A percentile compares a stretch with the other conserved stretches of the same genome.
These are phyloP conservation scores for Coemansia furcata DNA, from an alignment of 192 early-diverging fungal genomes.

Conservation along the genomic window DNA sequence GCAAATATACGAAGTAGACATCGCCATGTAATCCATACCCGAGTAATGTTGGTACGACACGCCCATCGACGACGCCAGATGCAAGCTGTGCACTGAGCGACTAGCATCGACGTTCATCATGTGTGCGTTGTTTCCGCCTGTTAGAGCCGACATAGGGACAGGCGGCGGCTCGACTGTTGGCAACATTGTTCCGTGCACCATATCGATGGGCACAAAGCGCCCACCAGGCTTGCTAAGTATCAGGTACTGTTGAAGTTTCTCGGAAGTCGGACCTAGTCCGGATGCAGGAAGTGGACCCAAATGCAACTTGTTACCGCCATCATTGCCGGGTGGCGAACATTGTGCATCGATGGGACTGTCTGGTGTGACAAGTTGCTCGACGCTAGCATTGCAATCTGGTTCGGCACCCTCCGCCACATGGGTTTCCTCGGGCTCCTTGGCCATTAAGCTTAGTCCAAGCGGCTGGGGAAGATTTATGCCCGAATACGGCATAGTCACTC, in stretches of 20 bases:
- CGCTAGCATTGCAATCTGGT: not conserved
- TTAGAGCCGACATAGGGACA: slow-evolving; percentile 12
- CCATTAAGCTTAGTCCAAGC: slow-evolving; percentile 11
- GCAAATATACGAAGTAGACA: slow-evolving; percentile 25
- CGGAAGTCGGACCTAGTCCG: not conserved
- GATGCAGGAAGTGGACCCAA: not conserved
- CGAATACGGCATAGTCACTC: slow-evolving; percentile 2
- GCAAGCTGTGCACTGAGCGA: slow-evolving; percentile 22
- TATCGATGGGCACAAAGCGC: slow-evolving; percentile 54
- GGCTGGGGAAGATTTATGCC: slow-evolving; percentile 29
- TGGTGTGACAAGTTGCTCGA: not conserved
- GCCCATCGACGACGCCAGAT: slow-evolving; percentile 15
- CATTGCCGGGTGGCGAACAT: not conserved
- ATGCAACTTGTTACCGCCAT: not conserved
- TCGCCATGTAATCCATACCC: slow-evolving; percentile 14
- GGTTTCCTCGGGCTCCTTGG: not conserved
- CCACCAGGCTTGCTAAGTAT: slow-evolving; percentile 52
- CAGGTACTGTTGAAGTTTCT: slow-evolving; percentile 29
- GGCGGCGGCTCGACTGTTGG: slow-evolving; percentile 39
- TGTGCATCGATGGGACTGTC: not conserved
- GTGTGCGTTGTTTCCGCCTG: slow-evolving; percentile 44
- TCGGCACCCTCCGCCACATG: not conserved
- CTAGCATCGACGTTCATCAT: slow-evolving; percentile 48
- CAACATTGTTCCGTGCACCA: slow-evolving; percentile 34
- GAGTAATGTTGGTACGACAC: slow-evolving; percentile 20